These are phyloP conservation scores for Magnaporthales sp. DNA, from an alignment of 2,329 filamentous ascomycete genomes.

Conservation along the genomic window DNA sequence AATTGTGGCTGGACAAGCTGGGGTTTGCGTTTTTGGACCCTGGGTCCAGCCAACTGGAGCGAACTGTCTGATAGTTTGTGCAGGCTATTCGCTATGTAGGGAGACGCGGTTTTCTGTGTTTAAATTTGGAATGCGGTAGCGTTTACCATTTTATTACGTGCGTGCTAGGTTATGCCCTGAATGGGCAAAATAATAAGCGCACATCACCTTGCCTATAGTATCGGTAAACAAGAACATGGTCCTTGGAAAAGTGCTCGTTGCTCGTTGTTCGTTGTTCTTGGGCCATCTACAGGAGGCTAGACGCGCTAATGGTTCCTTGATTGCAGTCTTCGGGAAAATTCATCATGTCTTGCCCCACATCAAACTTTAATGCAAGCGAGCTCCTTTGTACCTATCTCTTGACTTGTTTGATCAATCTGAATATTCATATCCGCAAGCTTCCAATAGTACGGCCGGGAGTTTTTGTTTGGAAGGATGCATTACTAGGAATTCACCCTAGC, in stretches of 20 bases:
- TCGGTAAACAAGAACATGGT: background rate
- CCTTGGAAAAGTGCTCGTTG: background rate
- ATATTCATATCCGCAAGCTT: background rate
- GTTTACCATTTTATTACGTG: background rate
- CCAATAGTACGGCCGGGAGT: background rate
- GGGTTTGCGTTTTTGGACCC: background rate
- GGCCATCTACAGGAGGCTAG: background rate
- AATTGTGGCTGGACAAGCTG: background rate
- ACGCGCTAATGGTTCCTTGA: background rate
- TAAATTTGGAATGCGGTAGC: background rate
- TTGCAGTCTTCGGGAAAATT: background rate
- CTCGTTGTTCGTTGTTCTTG: no score
- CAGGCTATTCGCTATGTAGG: background rate
- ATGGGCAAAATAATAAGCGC: background rate
- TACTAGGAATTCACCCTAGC: background rate
- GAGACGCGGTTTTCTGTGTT: background rate
- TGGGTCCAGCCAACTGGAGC: background rate
- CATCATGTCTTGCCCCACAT: background rate
- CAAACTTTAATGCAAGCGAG: background rate
- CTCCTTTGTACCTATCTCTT: background rate
- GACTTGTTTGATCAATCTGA: background rate
- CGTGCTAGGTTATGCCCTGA: background rate
- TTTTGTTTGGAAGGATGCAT: no score
- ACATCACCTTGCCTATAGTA: background rate
- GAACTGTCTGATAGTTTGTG: background rate